These are phyloP conservation scores for Coemansia sp. DNA, from an alignment of 192 early-diverging fungal species.

Conservation along the genomic window DNA sequence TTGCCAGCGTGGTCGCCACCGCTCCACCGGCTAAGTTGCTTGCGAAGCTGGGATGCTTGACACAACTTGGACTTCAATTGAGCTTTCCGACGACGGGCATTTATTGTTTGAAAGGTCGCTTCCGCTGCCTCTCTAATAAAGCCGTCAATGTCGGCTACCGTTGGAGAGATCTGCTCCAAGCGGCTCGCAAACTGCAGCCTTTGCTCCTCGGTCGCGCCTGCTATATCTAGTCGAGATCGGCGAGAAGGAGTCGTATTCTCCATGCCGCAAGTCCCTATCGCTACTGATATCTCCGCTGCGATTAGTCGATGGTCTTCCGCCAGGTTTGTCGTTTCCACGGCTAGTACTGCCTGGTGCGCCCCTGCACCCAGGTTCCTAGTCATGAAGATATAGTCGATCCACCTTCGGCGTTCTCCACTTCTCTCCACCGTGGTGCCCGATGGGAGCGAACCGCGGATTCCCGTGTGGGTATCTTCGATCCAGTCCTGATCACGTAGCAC, in stretches of 20 bases:
- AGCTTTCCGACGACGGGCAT: background rate
- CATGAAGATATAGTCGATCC: background rate
- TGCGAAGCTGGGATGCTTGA: background rate
- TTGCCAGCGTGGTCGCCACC: background rate
- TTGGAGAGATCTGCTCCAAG: background rate
- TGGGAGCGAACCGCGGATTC: background rate
- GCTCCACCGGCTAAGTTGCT: background rate
- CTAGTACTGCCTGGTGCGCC: background rate
- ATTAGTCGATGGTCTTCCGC: background rate
- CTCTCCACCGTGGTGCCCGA: background rate
- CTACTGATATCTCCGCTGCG: background rate
- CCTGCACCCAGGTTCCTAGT: background rate
- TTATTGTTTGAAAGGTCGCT: background rate
- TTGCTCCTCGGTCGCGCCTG: background rate
- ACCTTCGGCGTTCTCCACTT: background rate
- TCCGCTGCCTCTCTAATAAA: background rate
- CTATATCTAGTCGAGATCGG: background rate
- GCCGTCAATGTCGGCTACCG: background rate
- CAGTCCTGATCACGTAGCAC: background rate
- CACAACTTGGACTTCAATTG: background rate
- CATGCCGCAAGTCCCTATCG: background rate
- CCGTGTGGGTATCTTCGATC: background rate
- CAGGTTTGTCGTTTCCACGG: background rate
- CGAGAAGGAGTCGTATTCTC: background rate
- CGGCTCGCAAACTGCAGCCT: background rate